These are phyloP conservation scores for Fusarium brevicatenulatum DNA, from an alignment of 2,329 filamentous ascomycete species.

Conservation along the genomic window DNA sequence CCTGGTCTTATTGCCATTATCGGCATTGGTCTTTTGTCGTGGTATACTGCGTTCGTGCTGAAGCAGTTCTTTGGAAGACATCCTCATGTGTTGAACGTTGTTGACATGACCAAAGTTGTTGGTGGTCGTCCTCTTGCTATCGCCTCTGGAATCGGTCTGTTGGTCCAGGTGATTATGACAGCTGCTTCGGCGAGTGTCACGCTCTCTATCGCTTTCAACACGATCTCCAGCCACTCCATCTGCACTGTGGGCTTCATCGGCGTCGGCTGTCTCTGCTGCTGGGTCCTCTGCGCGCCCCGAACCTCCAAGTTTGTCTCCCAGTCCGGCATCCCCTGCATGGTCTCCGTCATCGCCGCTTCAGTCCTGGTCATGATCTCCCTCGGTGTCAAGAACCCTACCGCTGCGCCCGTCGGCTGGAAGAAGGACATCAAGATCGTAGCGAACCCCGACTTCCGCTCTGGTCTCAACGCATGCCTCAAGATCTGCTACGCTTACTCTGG, in stretches of 20 bases:
- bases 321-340: constrained; percentile 47
- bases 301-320: constrained; percentile 63
- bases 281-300: constrained; percentile 71
- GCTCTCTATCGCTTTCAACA: constrained; percentile 75
- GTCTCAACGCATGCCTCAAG: constrained; percentile 49
- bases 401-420: constrained; percentile 44
- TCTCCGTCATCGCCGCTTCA: constrained; percentile 50
- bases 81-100: constrained; percentile 75
- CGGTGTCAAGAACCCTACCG: constrained; percentile 45
- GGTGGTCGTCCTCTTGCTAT: constrained; percentile 46
- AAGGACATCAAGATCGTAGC: constrained; percentile 46
- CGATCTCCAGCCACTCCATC: constrained; percentile 67
- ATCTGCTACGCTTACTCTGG: constrained; percentile 52
- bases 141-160: constrained; percentile 66
- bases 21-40: constrained; percentile 72
- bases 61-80: constrained; percentile 77
- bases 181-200: constrained; percentile 73
- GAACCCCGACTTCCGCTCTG: constrained; percentile 47
- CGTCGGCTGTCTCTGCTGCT: constrained; percentile 70
- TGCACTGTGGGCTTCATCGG: constrained; percentile 75
- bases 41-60: constrained; percentile 59
- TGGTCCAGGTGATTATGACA: constrained; percentile 78
- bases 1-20: constrained; percentile 75
- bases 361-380: constrained; percentile 52
- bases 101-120: constrained; percentile 72